Conservation (phyloP, 352 stramenopile species). For the Globisporangium yorkense region DNA sequence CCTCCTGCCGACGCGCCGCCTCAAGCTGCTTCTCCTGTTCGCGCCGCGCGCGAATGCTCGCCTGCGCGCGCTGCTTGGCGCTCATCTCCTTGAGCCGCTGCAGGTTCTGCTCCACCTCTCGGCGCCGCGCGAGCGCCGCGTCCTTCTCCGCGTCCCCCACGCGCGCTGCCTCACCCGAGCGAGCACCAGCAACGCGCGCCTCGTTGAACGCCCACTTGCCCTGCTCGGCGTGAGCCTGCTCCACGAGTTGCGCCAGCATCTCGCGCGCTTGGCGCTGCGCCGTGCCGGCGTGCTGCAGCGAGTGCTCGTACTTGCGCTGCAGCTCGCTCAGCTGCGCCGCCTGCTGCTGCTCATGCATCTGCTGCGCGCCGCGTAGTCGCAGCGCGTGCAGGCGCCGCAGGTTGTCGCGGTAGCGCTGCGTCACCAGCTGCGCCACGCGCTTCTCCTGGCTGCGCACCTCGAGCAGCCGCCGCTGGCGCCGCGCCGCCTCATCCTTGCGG, state of each 20-base stretch:
- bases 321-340: slow-evolving; percentile 39
- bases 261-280: slow-evolving; percentile 53
- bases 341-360: slow-evolving; percentile 24
- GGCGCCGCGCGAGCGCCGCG: slow-evolving; percentile 17
- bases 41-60: slow-evolving; percentile 28
- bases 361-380: slow-evolving; percentile 24
- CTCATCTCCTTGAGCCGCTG: slow-evolving; percentile 33
- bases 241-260: slow-evolving; percentile 48
- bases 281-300: slow-evolving; percentile 51
- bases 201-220: slow-evolving; percentile 52
- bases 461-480: slow-evolving; percentile 43
- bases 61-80: slow-evolving; percentile 31
- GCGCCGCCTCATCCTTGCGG: slow-evolving; percentile 45
- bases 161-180: slow-evolving; percentile 28
- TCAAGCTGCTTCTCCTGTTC: slow-evolving; percentile 29
- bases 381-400: slow-evolving; percentile 36
- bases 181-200: slow-evolving; percentile 19
- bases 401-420: slow-evolving; percentile 64
- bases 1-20: slow-evolving; percentile 19
- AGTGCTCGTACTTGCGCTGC: slow-evolving; percentile 45
- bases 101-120: slow-evolving; percentile 41
- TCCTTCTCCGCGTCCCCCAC: slow-evolving; percentile 20
- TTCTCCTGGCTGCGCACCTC: slow-evolving; percentile 57
- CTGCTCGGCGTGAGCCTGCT: slow-evolving; percentile 43
- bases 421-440: slow-evolving; percentile 57